Evolutionary conservation across 202 grass and related monocot species (phyloP).

Genomic region (Brachypodium distachyon): DNA sequence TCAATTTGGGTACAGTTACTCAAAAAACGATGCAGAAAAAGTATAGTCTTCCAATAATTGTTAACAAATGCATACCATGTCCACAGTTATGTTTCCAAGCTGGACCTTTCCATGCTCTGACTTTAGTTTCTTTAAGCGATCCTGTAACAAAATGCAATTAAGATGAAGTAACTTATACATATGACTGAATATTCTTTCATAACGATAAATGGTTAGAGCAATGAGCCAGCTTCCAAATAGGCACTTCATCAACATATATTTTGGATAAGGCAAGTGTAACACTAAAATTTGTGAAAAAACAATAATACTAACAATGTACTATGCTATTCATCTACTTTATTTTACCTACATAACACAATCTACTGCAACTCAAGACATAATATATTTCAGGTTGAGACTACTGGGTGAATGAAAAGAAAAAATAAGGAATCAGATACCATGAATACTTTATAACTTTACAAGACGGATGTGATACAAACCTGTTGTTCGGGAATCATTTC

Average conservation of each 20-base stretch:
- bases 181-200: neutral
- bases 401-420: neutral
- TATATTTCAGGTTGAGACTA: neutral
- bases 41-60: neutral
- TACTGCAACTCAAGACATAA: neutral
- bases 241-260: neutral
- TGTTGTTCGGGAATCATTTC: constrained; percentile 97
- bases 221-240: neutral
- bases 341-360: neutral
- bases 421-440: constrained; percentile 23
- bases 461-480: constrained; percentile 34
- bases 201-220: neutral
- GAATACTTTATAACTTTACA: constrained; percentile 1
- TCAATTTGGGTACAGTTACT: neutral
- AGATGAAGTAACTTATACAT: neutral
- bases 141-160: constrained; percentile 36
- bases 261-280: neutral
- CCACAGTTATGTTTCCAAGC: constrained; percentile 88
- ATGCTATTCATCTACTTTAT: neutral
- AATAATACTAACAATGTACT: neutral
- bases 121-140: constrained; percentile 94
- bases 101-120: constrained; percentile 88
- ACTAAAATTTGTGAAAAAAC: neutral
- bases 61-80: constrained; percentile 60
- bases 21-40: too few relatives aligned